Evolutionary conservation across 176 grass and related monocot genomes (phyloP).

Genomic region (Dactylis glomerata): DNA sequence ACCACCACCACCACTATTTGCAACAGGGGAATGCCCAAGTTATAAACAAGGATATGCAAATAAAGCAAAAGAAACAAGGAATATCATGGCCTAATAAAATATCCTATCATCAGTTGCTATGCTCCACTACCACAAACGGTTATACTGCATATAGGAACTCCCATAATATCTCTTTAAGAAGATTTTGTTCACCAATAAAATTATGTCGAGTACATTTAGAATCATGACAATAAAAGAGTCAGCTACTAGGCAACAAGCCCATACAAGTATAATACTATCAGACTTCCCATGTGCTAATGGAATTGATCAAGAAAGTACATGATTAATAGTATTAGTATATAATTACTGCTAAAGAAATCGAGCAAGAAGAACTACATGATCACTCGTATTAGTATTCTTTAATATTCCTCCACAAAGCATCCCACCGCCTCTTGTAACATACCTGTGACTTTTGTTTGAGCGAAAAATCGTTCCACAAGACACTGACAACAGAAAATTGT

Average conservation of each 20-base stretch:
- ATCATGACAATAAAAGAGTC: constrained; percentile 1
- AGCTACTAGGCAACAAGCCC: background rate
- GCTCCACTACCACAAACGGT: constrained; percentile 39
- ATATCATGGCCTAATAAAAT: constrained; percentile 17
- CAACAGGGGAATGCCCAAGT: constrained; percentile 37
- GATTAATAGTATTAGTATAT: no score
- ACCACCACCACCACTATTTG: constrained; percentile 33
- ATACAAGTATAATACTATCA: no score
- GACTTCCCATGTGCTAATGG: no score
- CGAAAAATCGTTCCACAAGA: no score
- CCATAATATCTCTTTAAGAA: constrained; percentile 10
- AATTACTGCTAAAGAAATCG: no score
- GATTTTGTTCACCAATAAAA: background rate
- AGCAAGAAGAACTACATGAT: no score
- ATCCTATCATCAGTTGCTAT: constrained; percentile 35
- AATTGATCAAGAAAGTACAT: no score
- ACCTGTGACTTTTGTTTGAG: no score
- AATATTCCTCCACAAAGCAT: no score
- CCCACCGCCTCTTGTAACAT: no score
- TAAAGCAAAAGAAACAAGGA: constrained; percentile 20
- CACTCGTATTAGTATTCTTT: no score
- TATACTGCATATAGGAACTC: constrained; percentile 22
- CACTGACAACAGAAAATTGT: no score
- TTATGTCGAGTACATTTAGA: constrained; percentile 5
- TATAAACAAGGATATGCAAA: constrained; percentile 20